Base-by-base conservation (phyloP, 2,329 filamentous ascomycete species). In the Xylaria sp. region DNA sequence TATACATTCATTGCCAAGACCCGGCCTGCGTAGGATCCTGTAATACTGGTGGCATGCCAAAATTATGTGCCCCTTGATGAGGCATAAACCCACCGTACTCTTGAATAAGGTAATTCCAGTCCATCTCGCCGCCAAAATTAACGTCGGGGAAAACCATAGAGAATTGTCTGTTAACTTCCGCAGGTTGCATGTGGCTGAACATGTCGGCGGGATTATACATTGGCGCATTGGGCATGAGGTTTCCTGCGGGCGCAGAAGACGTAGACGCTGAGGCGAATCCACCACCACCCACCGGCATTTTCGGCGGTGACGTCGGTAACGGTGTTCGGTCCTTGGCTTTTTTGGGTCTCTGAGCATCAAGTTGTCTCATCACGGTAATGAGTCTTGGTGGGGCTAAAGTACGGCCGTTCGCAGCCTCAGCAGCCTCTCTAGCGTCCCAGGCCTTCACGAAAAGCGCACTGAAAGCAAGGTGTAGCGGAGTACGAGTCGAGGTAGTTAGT, bases 391-490 rank as follows among this genome's bases (percentile, higher is more conserved):
- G 79, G 17, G 78, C 73, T 2, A 83, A 68, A 1, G 80, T 76
- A 34, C 81, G 82, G 0, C 86, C 86, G 6, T 80, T 77, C 59
- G 81, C 80, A 4, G 79, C 70, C 70, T 85, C 82, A 12, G 84
- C 84, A 1, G 82, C 80, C 71, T 85, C 85, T 63, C 85, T 84
- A 2, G 85, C 86, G 51, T 86, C 84, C 89, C 89, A 91, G 0
- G 88, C 88, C 73, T 88, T 89, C 65, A 91, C 78, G 48, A 91
- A 86, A 19, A 87, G 82, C 21, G 81, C 81, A 0, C 85, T 85
- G 69, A 91, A 88, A 0, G 85, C 85, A 34, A 85, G 79, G 72
- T 89, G 87, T 79, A 89, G 82, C 6, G 87, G 88, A 51, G 82
- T 88, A 58, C 84, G 82, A 56, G 85, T 78, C 65, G 85, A 82